Base-by-base conservation (phyloP, 1,284 basidiomycete species). In the Rhodotorula sp. region DNA sequence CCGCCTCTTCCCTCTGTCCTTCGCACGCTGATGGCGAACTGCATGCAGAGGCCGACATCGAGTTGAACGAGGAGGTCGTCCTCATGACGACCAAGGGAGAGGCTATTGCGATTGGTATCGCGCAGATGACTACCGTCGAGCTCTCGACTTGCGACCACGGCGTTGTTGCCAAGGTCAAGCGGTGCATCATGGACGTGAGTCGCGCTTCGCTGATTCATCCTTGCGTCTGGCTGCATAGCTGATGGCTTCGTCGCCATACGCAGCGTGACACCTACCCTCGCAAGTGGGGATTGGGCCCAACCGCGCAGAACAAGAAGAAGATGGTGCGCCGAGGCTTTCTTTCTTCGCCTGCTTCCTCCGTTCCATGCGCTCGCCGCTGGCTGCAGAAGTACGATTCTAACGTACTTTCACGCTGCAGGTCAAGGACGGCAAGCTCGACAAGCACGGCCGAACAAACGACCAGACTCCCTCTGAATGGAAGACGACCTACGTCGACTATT, bases 81-180 rank as follows among this genome's bases (percentile, higher is more conserved):
- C 84, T 99, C 74, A 99, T 99, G 94, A 99, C 96, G 65, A 99
- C 96, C 58, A 99, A 99, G 85, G 96, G 94, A 76, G 96, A 99
- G 82, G 96, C 94, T 53, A 97, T 99, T 79, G 96, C 96, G 34
- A 87, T 99, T 58, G 96, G 91, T 48, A 81, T 82, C 69, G 81
- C 81, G 13, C 92, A 94, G 80, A 99, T 99, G 96, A 92, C 94
- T 20, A 98, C 95, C 16, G 95, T 96, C 70, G 96, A 99, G 81
- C 87, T 99, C 64, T 91, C 94, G 26, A 96, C 94, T 16, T 98
- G 94, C 81, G 95, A 99, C 81, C 96, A 99, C 80, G 96, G 96
- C 67, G 93, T 99, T 67, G 96, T 99, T 51, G 96, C 96, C 56
- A 98, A 98, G 83, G 93, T 99, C 78, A 99, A 99, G 85, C 86